Conservation (phyloP, 2,329 filamentous ascomycete species). For the Fonsecaea erecta region DNA sequence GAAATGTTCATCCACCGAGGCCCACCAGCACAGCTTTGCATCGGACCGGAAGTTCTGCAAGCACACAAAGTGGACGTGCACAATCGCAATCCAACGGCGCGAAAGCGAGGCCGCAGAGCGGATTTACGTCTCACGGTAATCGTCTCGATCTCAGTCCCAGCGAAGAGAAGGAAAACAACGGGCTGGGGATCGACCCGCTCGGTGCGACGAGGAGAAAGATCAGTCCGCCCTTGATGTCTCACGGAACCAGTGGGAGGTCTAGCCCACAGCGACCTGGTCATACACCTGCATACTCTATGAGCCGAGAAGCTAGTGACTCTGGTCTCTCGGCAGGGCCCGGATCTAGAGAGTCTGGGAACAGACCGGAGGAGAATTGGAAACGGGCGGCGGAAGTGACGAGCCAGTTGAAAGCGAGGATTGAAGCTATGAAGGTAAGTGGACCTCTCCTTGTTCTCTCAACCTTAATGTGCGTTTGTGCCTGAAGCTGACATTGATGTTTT, state of each 20-base stretch:
- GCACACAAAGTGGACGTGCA: slow-evolving; percentile 27
- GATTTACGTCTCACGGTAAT: slow-evolving; percentile 22
- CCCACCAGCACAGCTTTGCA: slow-evolving; percentile 34
- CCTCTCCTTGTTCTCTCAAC: too few relatives aligned
- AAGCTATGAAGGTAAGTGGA: slow-evolving; percentile 84
- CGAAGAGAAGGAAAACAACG: slow-evolving; percentile 74
- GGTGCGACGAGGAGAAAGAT: slow-evolving; percentile 48
- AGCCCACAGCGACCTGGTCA: slow-evolving; percentile 37
- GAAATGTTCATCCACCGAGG: slow-evolving; percentile 19
- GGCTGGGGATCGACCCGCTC: slow-evolving; percentile 44
- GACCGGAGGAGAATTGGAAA: slow-evolving; percentile 90
- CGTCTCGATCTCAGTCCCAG: slow-evolving; percentile 57
- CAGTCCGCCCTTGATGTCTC: slow-evolving; percentile 48
- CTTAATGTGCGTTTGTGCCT: background rate
- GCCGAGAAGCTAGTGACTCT: slow-evolving; percentile 11
- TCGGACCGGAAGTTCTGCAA: slow-evolving; percentile 35
- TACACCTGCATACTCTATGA: slow-evolving; percentile 9
- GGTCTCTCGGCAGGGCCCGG: slow-evolving; percentile 7
- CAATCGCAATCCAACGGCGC: slow-evolving; percentile 5
- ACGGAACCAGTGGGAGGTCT: slow-evolving; percentile 43
- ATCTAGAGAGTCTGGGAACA: slow-evolving; percentile 40
- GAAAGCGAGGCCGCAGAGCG: slow-evolving; percentile 46
- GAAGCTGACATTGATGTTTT: slow-evolving; percentile 17
- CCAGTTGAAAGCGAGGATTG: slow-evolving; percentile 94
- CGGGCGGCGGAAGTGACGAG: slow-evolving; percentile 96